These are phyloP conservation scores for Fusarium sp. DNA, from an alignment of 2,329 filamentous ascomycete genomes.

Conservation along the genomic window DNA sequence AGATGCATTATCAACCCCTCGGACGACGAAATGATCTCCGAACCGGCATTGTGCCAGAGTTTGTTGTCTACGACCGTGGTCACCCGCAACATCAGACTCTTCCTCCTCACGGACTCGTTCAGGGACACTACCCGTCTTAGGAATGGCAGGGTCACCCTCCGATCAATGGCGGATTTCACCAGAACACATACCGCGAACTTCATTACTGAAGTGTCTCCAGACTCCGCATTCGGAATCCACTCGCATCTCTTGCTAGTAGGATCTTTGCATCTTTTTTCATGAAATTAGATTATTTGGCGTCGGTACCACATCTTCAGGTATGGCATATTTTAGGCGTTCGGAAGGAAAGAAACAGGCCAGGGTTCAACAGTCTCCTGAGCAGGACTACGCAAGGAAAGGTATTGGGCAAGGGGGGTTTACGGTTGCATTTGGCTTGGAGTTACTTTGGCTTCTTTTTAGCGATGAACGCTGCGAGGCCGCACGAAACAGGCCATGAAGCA, in stretches of 20 bases:
- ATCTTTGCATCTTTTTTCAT: slow-evolving; percentile 38
- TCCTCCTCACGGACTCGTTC: slow-evolving; percentile 46
- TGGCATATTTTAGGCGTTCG: slow-evolving; percentile 52
- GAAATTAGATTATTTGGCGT: slow-evolving; percentile 35
- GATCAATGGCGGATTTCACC: slow-evolving; percentile 4
- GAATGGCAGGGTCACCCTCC: slow-evolving; percentile 42
- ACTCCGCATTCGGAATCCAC: slow-evolving; percentile 12
- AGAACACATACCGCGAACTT: not conserved
- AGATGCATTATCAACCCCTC: slow-evolving; percentile 87
- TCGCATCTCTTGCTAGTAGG: slow-evolving; percentile 29
- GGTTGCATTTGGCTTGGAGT: slow-evolving; percentile 41
- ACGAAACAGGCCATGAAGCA: slow-evolving; percentile 6
- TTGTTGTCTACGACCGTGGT: slow-evolving; percentile 56
- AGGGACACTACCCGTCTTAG: slow-evolving; percentile 56
- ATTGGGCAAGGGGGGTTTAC: slow-evolving; percentile 16
- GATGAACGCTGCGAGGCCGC: slow-evolving; percentile 13
- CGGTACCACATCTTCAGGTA: slow-evolving; percentile 46
- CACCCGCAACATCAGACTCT: slow-evolving; percentile 50
- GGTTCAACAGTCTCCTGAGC: slow-evolving; percentile 28
- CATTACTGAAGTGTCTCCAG: slow-evolving; percentile 13
- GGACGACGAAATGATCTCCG: slow-evolving; percentile 77
- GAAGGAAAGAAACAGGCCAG: slow-evolving; percentile 38
- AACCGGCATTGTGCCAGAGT: slow-evolving; percentile 78
- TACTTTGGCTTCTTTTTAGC: slow-evolving; percentile 27
- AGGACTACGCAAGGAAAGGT: slow-evolving; percentile 30